These are phyloP conservation scores for Prosopis cineraria DNA, from an alignment of 306 rosid species.

Conservation along the genomic window DNA sequence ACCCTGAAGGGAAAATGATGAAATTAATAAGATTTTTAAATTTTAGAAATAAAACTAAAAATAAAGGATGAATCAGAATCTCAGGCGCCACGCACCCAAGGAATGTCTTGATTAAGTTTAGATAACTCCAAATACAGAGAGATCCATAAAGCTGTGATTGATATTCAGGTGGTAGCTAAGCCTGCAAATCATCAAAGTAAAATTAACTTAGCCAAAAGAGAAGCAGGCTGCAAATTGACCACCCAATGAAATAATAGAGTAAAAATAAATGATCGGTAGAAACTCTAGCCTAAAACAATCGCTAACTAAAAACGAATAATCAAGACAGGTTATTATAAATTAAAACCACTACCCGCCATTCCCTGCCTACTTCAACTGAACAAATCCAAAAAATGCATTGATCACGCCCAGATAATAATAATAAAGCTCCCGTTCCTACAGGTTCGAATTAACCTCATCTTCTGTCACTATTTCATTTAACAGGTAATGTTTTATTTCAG, in stretches of 20 bases:
- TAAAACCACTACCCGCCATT: conserved; percentile 7
- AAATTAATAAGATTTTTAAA: neutral
- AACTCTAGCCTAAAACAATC: conserved; percentile 32
- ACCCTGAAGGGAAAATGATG: neutral
- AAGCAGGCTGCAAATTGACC: conserved; percentile 20
- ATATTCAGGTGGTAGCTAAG: neutral
- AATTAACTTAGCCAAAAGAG: conserved; percentile 28
- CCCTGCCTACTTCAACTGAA: neutral
- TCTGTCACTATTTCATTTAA: no score
- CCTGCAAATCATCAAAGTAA: neutral
- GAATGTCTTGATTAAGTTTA: conserved; percentile 16
- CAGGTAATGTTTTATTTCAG: no score
- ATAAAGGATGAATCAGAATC: neutral
- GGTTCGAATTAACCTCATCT: conserved; percentile 16
- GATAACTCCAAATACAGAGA: conserved; percentile 33
- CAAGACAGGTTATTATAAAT: conserved; percentile 11
- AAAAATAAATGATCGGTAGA: conserved; percentile 35
- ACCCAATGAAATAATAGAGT: conserved; percentile 5
- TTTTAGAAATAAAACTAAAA: conserved; percentile 2
- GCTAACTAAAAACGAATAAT: conserved; percentile 36
- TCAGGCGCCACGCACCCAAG: neutral
- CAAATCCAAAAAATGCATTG: neutral
- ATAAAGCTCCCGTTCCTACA: neutral
- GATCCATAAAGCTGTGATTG: conserved; percentile 12
- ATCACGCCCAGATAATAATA: neutral